phyloP scores from a whole-genome alignment of 2,329 filamentous ascomycete species.

The Mariannaea sp. region DNA sequence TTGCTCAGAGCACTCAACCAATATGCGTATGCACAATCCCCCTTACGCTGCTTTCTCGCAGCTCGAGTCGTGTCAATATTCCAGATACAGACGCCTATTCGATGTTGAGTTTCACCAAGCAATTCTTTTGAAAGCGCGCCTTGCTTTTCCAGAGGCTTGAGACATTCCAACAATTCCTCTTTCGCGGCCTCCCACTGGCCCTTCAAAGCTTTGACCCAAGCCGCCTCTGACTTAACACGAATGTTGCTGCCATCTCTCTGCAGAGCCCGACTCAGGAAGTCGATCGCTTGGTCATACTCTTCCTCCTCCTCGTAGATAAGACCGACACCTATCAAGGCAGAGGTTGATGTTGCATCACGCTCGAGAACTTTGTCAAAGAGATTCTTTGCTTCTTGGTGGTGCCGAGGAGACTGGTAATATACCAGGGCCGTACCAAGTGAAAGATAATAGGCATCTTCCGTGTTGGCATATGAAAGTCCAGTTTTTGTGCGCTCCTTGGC shows the following conservation, averaged over 20 bases:
- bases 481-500: constrained; percentile 66
- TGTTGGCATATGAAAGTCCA: constrained; percentile 71
- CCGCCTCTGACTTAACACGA: constrained; percentile 81
- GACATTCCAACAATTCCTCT: constrained; percentile 70
- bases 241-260: constrained; percentile 74
- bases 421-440: constrained; percentile 87
- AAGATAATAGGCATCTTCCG: constrained; percentile 73
- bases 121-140: constrained; percentile 65
- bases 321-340: constrained; percentile 86
- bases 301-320: constrained; percentile 93
- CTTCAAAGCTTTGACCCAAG: constrained; percentile 87
- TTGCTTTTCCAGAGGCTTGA: constrained; percentile 67
- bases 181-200: constrained; percentile 74
- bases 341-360: constrained; percentile 75
- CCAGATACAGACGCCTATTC: constrained; percentile 87
- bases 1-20: constrained; percentile 85
- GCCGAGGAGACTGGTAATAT: constrained; percentile 84
- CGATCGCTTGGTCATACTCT: constrained; percentile 79
- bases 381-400: constrained; percentile 85
- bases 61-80: constrained; percentile 74
- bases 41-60: constrained; percentile 78
- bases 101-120: constrained; percentile 84
- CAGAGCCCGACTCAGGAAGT: constrained; percentile 78
- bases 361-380: constrained; percentile 83
- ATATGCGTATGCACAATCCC: constrained; percentile 72